These are phyloP conservation scores for Pythium grandisporangium DNA, from an alignment of 352 stramenopile species.

Conservation along the genomic window DNA sequence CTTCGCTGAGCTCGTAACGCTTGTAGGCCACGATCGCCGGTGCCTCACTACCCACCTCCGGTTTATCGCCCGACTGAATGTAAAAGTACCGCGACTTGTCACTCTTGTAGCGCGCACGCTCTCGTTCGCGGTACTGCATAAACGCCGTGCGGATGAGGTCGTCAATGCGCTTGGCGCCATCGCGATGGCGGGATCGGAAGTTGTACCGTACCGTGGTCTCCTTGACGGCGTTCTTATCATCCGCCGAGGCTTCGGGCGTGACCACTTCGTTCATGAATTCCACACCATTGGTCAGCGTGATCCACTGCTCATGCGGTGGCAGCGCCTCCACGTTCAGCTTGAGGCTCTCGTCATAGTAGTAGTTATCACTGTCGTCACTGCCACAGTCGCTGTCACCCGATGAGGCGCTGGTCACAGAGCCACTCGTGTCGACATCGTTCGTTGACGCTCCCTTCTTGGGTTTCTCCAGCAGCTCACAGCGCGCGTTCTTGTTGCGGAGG, in stretches of 20 bases:
- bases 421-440: slow-evolving; percentile 7
- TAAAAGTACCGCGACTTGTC: slow-evolving; percentile 42
- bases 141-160: slow-evolving; percentile 23
- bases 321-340: slow-evolving; percentile 26
- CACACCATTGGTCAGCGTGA: slow-evolving; percentile 8
- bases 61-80: slow-evolving; percentile 17
- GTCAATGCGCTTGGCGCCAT: slow-evolving; percentile 28
- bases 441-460: slow-evolving; percentile 1
- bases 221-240: background rate
- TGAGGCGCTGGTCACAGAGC: slow-evolving; percentile 15
- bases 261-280: slow-evolving; percentile 11
- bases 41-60: slow-evolving; percentile 7
- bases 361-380: slow-evolving; percentile 15
- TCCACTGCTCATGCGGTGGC: slow-evolving; percentile 12
- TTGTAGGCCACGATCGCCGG: slow-evolving; percentile 24
- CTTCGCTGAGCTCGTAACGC: slow-evolving; percentile 71
- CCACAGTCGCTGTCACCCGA: slow-evolving; percentile 12
- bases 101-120: slow-evolving; percentile 18
- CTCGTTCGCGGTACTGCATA: slow-evolving; percentile 20
- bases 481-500: slow-evolving; percentile 18
- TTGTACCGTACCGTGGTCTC: background rate
- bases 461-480: slow-evolving; percentile 25
- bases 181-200: background rate
- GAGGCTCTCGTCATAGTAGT: slow-evolving; percentile 19
- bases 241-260: background rate